Evolutionary conservation across 148 eudicot genomes (phyloP), one percentile per base, ranked within the genome.

Genomic region (Pouteria glomerata): DNA sequence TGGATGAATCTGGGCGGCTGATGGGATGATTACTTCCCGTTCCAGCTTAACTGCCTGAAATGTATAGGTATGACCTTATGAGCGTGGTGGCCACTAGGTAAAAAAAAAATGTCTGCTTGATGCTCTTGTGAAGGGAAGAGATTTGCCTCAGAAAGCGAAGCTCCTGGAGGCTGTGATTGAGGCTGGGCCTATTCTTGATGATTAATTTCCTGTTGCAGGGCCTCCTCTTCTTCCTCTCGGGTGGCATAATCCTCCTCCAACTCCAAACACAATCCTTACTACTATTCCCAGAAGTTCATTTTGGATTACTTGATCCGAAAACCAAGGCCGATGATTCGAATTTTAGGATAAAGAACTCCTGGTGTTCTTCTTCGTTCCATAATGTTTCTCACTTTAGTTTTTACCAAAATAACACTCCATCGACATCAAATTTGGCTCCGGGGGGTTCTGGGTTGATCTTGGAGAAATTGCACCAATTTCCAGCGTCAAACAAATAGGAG

Each of bases 161-260:
- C 78, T 86, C 5, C 27, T 86, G 57, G 65, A 79, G 34, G 85
- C 89, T 6, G 82, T 86, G 57, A 13, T 77, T 39, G 83, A 74
- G 69, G 83, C 87, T 4, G 89, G 89, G 3, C 89, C 89, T 4
- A 71, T 86, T 12, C 83, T 86, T 0, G 81, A 82, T 77, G 83
- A n/a, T n/a, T n/a, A 85, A 27, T 64, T 86, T 29, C 73, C 83
- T 76, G 82, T 83, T 21, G 80, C 85, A 19, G 89, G 85, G 12
- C 78, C 83, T 4, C 75, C 83, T 1, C 89, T 87, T 0, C 72
- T n/a, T n/a, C n/a, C n/a, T n/a, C n/a, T n/a, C n/a, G n/a, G 62
- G 66, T 86, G 89, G 89, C 74, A 81, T 14, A 86, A 83, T 69
- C 89, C 89, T 15, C 88, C 85, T 0, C 75, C 79, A 0, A 8